Conservation (phyloP, 208 protist species). For the Trypanosomatidae sp. region DNA sequence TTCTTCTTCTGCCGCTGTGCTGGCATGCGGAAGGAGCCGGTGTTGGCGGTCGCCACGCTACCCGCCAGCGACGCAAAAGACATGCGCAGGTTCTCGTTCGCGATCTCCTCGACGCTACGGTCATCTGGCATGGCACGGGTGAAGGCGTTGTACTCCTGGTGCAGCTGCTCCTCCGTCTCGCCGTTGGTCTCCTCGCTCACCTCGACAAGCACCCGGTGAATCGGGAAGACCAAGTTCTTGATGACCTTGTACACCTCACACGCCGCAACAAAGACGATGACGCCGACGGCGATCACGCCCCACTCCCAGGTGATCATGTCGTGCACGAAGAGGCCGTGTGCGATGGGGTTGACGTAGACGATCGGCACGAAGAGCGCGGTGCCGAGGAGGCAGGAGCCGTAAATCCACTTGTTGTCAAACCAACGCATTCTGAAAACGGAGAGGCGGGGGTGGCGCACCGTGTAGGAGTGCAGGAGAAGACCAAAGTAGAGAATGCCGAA, state of each 20-base stretch:
- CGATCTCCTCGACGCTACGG: conserved; percentile 61
- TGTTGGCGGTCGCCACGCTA: conserved; percentile 53
- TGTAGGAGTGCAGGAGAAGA: conserved; percentile 91
- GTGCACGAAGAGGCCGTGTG: conserved; percentile 73
- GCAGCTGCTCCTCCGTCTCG: conserved; percentile 45
- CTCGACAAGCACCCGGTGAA: conserved; percentile 33
- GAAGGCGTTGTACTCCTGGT: conserved; percentile 70
- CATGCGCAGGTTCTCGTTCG: conserved; percentile 84
- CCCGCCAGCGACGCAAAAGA: conserved; percentile 74
- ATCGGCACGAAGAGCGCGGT: conserved; percentile 70
- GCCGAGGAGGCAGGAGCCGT: conserved; percentile 54
- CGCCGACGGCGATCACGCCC: conserved; percentile 55
- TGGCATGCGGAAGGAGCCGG: conserved; percentile 55
- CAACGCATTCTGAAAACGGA: conserved; percentile 85
- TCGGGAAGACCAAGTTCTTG: conserved; percentile 83
- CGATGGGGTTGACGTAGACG: conserved; percentile 74
- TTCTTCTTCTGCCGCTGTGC: conserved; percentile 41
- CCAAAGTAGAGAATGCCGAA: conserved; percentile 88
- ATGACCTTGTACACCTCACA: conserved; percentile 85
- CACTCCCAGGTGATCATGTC: conserved; percentile 87
- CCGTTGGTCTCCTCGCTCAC: conserved; percentile 31
- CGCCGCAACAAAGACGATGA: conserved; percentile 52
- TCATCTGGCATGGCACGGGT: conserved; percentile 47
- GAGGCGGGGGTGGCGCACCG: conserved; percentile 71
- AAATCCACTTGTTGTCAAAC: conserved; percentile 89